Evolutionary conservation across 495 filamentous ascomycete genomes (phyloP).

Genomic region (Tuber brumale): DNA sequence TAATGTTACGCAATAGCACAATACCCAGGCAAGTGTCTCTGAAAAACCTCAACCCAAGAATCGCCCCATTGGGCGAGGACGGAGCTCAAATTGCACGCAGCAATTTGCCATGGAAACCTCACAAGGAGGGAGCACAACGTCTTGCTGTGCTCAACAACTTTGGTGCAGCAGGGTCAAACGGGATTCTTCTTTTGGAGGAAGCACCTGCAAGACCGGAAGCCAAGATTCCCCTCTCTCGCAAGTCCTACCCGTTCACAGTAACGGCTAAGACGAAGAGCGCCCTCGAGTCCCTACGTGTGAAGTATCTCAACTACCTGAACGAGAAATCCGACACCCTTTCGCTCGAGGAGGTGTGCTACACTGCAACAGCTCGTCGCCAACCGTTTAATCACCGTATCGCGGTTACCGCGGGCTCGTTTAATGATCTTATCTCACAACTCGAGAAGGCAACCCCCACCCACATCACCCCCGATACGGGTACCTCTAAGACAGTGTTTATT

Average conservation of each 20-base stretch:
- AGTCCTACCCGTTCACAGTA: conserved; percentile 52
- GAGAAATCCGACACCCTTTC: conserved; percentile 48
- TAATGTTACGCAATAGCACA: conserved; percentile 78
- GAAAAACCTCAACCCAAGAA: conserved; percentile 28
- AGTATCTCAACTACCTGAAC: conserved; percentile 51
- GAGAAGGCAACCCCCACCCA: conserved; percentile 35
- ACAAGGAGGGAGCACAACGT: conserved; percentile 40
- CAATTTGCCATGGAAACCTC: conserved; percentile 18
- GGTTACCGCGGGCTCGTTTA: conserved; percentile 52
- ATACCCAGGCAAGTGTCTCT: conserved; percentile 55
- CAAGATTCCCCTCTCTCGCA: conserved; percentile 47
- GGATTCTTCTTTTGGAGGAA: conserved; percentile 59
- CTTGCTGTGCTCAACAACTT: conserved; percentile 65
- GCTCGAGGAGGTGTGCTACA: conserved; percentile 62
- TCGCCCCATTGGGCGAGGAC: conserved; percentile 24
- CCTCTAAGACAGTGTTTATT: conserved; percentile 56
- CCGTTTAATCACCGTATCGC: conserved; percentile 69
- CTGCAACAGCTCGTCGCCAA: conserved; percentile 75
- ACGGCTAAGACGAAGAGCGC: conserved; percentile 56
- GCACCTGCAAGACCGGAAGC: conserved; percentile 42
- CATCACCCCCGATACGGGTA: conserved; percentile 40
- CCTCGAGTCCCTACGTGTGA: conserved; percentile 51
- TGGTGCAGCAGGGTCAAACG: conserved; percentile 63
- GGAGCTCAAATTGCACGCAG: conserved; percentile 31
- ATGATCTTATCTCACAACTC: conserved; percentile 34